phyloP scores from a whole-genome alignment of 1,284 basidiomycete species.

The Apiotrichum porosum region DNA sequence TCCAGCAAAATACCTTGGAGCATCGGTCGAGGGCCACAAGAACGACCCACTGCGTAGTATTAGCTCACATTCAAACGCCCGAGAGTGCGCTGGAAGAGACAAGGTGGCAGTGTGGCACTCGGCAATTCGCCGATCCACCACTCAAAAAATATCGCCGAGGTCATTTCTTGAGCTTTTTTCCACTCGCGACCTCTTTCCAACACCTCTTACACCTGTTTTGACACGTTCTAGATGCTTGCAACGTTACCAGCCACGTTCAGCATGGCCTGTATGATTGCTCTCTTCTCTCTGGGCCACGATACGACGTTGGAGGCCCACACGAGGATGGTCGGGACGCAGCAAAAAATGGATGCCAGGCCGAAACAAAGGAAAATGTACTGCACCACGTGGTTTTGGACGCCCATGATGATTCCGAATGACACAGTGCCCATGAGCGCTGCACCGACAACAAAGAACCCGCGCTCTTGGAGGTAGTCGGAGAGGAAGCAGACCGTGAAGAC shows the following conservation, averaged over 20 bases:
- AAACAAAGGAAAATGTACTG: constrained; percentile 49
- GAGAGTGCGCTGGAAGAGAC: neutral
- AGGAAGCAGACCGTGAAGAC: constrained; percentile 41
- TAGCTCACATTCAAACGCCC: neutral
- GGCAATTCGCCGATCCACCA: no score
- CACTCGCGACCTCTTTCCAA: neutral
- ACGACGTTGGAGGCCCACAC: constrained; percentile 39
- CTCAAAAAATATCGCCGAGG: no score
- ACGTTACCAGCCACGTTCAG: constrained; percentile 39
- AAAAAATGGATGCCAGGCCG: constrained; percentile 44
- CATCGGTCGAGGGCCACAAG: constrained; percentile 41
- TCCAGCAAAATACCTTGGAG: constrained; percentile 39
- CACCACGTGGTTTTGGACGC: constrained; percentile 28
- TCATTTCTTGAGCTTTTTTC: no score
- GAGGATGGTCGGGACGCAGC: constrained; percentile 41
- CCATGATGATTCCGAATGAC: constrained; percentile 42
- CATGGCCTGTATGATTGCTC: constrained; percentile 34
- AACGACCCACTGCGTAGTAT: constrained; percentile 28
- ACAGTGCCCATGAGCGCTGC: constrained; percentile 23
- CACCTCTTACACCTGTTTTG: no score
- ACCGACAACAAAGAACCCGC: constrained; percentile 37
- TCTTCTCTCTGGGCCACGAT: constrained; percentile 35
- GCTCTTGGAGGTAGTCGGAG: constrained; percentile 42
- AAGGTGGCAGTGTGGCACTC: no score
- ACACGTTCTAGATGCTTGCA: constrained; percentile 46